These are phyloP conservation scores for Neurospora terricola DNA, from an alignment of 495 filamentous ascomycete species.

Conservation along the genomic window DNA sequence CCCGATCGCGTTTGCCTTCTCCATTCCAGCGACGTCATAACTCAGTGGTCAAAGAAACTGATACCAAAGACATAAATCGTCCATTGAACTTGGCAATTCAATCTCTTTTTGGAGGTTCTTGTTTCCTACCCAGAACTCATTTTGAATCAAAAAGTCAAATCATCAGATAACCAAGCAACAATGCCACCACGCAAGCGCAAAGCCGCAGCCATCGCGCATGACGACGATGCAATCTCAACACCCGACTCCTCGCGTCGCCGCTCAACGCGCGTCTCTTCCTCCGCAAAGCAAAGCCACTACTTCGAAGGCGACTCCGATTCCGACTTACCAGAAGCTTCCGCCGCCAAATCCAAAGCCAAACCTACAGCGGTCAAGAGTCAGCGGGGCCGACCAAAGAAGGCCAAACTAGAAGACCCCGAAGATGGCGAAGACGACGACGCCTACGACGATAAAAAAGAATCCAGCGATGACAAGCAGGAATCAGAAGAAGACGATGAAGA, in stretches of 20 bases:
- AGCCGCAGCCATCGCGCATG: slow-evolving; percentile 3
- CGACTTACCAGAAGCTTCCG: neutral
- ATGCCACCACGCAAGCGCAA: slow-evolving; percentile 15
- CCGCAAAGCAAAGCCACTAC: neutral
- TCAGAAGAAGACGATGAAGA: slow-evolving; percentile 24
- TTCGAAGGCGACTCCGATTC: neutral
- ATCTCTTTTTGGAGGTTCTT: neutral
- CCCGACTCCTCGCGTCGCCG: neutral
- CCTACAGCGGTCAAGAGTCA: neutral
- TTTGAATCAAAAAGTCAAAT: neutral
- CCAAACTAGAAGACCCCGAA: neutral
- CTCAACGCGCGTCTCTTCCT: neutral
- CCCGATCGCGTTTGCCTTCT: neutral
- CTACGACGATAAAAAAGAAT: slow-evolving; percentile 10
- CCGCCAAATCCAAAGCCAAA: slow-evolving; percentile 9
- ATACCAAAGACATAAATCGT: neutral
- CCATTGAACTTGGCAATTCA: neutral
- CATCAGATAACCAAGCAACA: neutral
- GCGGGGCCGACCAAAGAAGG: neutral
- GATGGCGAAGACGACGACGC: slow-evolving; percentile 15
- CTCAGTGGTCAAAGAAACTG: neutral
- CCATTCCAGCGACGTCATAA: neutral
- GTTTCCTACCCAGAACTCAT: neutral
- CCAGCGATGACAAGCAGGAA: slow-evolving; percentile 8
- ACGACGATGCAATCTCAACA: neutral